phyloP scores from a whole-genome alignment of 768 basidiomycete genomes.

The Suillus hirtellus region DNA sequence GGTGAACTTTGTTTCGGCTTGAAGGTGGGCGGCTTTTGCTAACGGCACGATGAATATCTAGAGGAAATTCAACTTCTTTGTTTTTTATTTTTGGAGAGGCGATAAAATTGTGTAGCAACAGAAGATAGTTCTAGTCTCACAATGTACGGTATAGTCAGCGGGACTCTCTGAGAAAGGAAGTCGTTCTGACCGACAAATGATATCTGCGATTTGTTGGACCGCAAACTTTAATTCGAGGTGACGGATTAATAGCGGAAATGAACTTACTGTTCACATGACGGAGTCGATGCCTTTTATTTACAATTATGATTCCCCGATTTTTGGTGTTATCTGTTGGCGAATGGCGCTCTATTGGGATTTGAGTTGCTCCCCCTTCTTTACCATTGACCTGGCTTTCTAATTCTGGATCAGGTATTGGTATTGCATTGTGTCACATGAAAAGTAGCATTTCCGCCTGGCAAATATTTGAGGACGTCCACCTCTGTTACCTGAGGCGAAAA shows the following conservation, averaged over 20 bases:
- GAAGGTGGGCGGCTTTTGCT: conserved; percentile 83
- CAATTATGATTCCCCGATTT: conserved; percentile 68
- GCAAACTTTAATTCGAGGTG: conserved; percentile 16
- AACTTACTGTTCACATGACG: conserved; percentile 63
- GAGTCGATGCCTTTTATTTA: conserved; percentile 59
- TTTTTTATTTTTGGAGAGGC: neutral
- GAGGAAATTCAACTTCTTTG: conserved; percentile 24
- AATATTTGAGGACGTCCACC: conserved; percentile 49
- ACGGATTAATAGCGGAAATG: conserved; percentile 13
- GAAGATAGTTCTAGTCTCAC: neutral
- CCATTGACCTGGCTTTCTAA: conserved; percentile 67
- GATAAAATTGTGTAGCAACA: neutral
- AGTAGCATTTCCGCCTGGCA: conserved; percentile 47
- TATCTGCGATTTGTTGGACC: conserved; percentile 44
- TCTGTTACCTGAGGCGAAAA: neutral
- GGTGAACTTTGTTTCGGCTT: conserved; percentile 91
- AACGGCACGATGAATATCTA: conserved; percentile 70
- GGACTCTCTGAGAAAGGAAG: conserved; percentile 10
- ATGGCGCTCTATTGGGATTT: conserved; percentile 65
- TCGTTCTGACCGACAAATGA: conserved; percentile 36
- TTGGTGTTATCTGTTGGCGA: conserved; percentile 80
- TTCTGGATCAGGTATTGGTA: conserved; percentile 38
- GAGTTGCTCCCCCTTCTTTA: conserved; percentile 56
- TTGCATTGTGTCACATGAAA: conserved; percentile 18
- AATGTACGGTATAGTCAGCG: neutral